Evolutionary conservation across 2,329 filamentous ascomycete genomes (phyloP), one percentile per base, ranked within the genome.

Genomic region (Acephala macrosclerotiorum): DNA sequence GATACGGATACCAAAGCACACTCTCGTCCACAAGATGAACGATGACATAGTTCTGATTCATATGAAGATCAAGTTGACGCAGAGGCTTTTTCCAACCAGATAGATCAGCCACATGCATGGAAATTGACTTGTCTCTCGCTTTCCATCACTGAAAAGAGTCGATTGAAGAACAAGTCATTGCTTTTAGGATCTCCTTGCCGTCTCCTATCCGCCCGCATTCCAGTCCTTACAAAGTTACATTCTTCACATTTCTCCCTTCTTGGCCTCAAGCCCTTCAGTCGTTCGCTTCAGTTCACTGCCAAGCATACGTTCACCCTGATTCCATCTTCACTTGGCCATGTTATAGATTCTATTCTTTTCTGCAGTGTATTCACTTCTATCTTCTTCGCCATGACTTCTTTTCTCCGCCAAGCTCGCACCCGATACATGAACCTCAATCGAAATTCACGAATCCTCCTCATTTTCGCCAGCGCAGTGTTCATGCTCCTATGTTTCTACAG

Each of bases 381-480:
- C 20, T 22, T 49, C 8, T 33, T 47, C 33, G 16, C 51, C 18
- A 33, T 55, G 33, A 55, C 51, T 18, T 55, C 51, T 18, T 55
- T 55, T 35, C 51, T 57, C 55, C 35, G 55, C 29, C 55, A 57
- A 36, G 55, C 47, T 16, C 35, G 36, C 3, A 61, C 26, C 36
- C 49, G 58, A 40, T 45, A 47, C 29, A 14, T 58, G 9, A 64
- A 63, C 36, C 61, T 69, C 20, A 67, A 63, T 5, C 65, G 69
- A 16, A 51, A 61, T 47, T 69, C 65, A 1, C 68, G 68, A 3
- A 61, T 67, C 25, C 18, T 66, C 18, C 33, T 69, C n/a, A 20
- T 63, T 12, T 56, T 58, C 11, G 33, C 14, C 36, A 59, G 36
- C 20, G 40, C 63, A n/a, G 16, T 55, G 1, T 61, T 69, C 58